A percentile compares a stretch with the other conserved stretches of the same genome.
These are phyloP conservation scores for Ustilago hordei DNA, from an alignment of 1,284 basidiomycete species.

Conservation along the genomic window DNA sequence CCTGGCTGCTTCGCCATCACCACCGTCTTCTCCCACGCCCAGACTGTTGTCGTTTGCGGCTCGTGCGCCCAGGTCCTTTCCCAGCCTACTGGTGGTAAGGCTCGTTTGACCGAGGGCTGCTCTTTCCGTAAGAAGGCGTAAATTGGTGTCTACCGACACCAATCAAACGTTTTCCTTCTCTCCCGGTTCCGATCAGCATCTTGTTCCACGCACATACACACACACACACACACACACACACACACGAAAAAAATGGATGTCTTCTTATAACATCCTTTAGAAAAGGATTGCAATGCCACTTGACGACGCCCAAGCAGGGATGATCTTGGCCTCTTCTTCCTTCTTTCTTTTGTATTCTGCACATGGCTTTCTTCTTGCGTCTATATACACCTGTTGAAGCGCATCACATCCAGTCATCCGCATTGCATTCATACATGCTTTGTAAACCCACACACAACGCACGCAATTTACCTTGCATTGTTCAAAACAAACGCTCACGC, in stretches of 20 bases:
- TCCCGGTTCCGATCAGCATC: slow-evolving; percentile 17
- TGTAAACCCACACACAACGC: slow-evolving; percentile 7
- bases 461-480: slow-evolving; percentile 19
- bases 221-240: neutral
- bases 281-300: neutral
- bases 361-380: slow-evolving; percentile 4
- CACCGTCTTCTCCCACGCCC: slow-evolving; percentile 94
- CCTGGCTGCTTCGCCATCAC: slow-evolving; percentile 95
- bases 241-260: slow-evolving; percentile 1
- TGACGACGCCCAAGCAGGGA: slow-evolving; percentile 2
- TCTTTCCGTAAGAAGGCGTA: slow-evolving; percentile 67
- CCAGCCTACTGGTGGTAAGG: slow-evolving; percentile 99
- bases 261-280: neutral
- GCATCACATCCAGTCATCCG: neutral
- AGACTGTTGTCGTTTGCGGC: slow-evolving; percentile 90
- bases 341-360: slow-evolving; percentile 13
- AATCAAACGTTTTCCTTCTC: neutral
- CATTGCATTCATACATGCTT: slow-evolving; percentile 1
- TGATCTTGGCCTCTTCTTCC: neutral
- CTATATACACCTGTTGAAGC: neutral
- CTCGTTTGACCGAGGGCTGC: slow-evolving; percentile 88
- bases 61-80: slow-evolving; percentile 95
- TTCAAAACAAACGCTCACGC: neutral
- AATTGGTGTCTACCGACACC: slow-evolving; percentile 17
- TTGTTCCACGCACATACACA: neutral